phyloP scores from a whole-genome alignment of 129 eudicot genomes.

The Pulicaria dysenterica region DNA sequence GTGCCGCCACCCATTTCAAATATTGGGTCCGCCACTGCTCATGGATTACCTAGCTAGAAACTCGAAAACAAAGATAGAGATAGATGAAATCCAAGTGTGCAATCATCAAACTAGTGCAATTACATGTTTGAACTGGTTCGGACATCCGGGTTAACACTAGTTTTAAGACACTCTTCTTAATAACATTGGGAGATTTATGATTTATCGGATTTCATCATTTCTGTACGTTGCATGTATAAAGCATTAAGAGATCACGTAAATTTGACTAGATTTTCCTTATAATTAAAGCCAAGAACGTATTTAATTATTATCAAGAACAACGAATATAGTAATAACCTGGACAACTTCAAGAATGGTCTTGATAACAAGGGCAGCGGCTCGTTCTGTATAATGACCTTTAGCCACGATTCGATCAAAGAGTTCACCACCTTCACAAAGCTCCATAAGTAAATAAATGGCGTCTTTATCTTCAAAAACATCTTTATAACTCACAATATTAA shows the following conservation, averaged over 20 bases:
- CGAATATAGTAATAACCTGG: conserved; percentile 45
- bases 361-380: conserved; percentile 79
- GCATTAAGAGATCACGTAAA: not conserved
- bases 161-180: too few relatives aligned
- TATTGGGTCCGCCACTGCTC: too few relatives aligned
- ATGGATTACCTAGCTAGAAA: too few relatives aligned
- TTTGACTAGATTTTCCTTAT: not conserved
- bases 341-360: conserved; percentile 81
- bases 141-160: too few relatives aligned
- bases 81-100: too few relatives aligned
- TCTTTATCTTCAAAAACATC: conserved; percentile 88
- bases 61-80: too few relatives aligned
- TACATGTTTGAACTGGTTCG: too few relatives aligned
- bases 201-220: not conserved
- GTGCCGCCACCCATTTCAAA: too few relatives aligned
- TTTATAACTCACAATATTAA: conserved; percentile 71
- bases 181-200: not conserved
- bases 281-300: not conserved
- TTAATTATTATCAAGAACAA: not conserved
- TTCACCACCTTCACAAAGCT: conserved; percentile 95
- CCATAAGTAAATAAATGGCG: conserved; percentile 83
- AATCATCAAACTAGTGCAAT: too few relatives aligned
- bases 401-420: conserved; percentile 83
- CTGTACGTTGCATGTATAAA: not conserved
- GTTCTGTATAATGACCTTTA: conserved; percentile 85